These are phyloP conservation scores for Lupinus albus DNA, from an alignment of 306 rosid species.

Conservation along the genomic window DNA sequence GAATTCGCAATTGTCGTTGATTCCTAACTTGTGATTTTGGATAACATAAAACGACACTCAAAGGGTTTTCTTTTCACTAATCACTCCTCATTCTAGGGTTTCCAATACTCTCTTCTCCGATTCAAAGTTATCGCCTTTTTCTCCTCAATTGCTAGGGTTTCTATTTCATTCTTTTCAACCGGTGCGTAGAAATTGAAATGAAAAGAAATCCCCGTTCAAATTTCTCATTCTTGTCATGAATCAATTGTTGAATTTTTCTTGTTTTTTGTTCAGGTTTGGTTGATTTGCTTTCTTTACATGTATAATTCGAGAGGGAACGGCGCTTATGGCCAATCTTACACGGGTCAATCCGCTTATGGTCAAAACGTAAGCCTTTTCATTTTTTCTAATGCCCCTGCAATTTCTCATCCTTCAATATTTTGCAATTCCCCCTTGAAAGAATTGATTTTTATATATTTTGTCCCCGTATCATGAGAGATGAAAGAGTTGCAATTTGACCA, in stretches of 20 bases:
- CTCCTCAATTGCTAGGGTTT: neutral
- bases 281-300: slow-evolving; percentile 48
- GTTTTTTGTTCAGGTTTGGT: slow-evolving; percentile 28
- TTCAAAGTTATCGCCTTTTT: neutral
- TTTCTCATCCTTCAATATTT: neutral
- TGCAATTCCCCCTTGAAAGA: neutral
- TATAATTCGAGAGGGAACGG: slow-evolving; percentile 86
- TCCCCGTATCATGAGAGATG: too few relatives aligned
- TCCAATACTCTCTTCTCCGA: neutral
- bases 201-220: neutral
- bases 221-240: neutral
- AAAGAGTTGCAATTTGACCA: too few relatives aligned
- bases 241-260: slow-evolving; percentile 6
- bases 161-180: neutral
- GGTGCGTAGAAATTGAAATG: slow-evolving; percentile 29
- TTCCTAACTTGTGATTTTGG: neutral
- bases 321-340: slow-evolving; percentile 80
- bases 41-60: neutral
- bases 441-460: too few relatives aligned
- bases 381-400: neutral
- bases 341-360: slow-evolving; percentile 83
- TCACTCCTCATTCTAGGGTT: neutral
- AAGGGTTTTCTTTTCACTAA: neutral
- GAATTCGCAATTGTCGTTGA: neutral
- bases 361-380: slow-evolving; percentile 55